Percentiles rank a stretch among this genome's conserved stretches.
Conservation (phyloP, 495 filamentous ascomycete species). For the Bryoglossum gracile region DNA sequence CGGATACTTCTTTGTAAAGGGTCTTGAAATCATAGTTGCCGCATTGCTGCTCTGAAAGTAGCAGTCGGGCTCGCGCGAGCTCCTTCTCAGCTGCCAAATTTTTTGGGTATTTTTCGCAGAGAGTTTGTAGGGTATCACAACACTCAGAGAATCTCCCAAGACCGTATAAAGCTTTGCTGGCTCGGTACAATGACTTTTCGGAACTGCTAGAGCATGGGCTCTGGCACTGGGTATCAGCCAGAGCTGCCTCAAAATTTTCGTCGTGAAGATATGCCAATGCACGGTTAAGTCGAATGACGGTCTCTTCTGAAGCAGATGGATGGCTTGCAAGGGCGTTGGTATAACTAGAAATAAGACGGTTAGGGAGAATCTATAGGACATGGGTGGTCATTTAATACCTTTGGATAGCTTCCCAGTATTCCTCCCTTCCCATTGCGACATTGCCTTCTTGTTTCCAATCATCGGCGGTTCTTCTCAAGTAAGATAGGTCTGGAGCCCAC, state of each 20-base stretch:
- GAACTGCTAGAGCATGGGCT: conserved; percentile 21
- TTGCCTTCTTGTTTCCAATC: conserved; percentile 25
- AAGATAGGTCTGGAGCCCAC: not conserved
- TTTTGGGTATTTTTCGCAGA: conserved; percentile 28
- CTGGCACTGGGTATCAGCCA: conserved; percentile 23
- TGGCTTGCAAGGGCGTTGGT: conserved; percentile 25
- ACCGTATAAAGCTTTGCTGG: conserved; percentile 38
- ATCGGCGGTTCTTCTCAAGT: conserved; percentile 1
- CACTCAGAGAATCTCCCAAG: conserved; percentile 32
- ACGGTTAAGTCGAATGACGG: conserved; percentile 32
- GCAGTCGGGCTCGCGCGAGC: conserved; percentile 25
- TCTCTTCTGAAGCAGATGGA: conserved; percentile 7
- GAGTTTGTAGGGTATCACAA: conserved; percentile 26
- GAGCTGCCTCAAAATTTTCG: conserved; percentile 28
- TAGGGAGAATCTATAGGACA: not conserved
- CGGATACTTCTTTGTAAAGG: conserved; percentile 33
- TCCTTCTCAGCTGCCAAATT: conserved; percentile 26
- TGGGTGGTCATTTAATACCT: not conserved
- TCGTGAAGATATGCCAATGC: conserved; percentile 34
- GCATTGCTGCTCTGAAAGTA: conserved; percentile 31
- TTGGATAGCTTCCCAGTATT: conserved; percentile 16
- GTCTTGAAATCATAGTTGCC: conserved; percentile 38
- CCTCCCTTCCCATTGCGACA: conserved; percentile 22
- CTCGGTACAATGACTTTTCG: conserved; percentile 42
- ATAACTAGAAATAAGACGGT: conserved; percentile 19